Conservation (phyloP, 768 basidiomycete genomes). For the Lentinus tigrinus region DNA sequence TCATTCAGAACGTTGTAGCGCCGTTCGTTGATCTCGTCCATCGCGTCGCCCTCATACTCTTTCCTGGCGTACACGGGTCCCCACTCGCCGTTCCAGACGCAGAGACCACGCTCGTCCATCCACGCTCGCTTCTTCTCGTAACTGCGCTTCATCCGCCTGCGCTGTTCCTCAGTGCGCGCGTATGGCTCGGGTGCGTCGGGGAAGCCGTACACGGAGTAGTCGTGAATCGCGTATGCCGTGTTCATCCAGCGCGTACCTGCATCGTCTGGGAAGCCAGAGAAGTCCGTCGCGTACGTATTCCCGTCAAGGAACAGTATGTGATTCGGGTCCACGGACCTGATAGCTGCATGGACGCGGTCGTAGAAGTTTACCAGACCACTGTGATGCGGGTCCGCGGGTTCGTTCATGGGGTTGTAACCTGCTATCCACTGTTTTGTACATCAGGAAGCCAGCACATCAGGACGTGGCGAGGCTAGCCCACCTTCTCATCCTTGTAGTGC, state of each 20-base stretch:
- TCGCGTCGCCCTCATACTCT: constrained; percentile 49
- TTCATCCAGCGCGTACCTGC: constrained; percentile 61
- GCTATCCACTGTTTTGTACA: constrained; percentile 60
- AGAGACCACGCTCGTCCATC: constrained; percentile 67
- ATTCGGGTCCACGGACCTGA: constrained; percentile 64
- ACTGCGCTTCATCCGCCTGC: constrained; percentile 47
- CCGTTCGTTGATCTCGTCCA: constrained; percentile 65
- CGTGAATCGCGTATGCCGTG: constrained; percentile 77
- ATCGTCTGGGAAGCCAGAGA: constrained; percentile 66
- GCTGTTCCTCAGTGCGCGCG: constrained; percentile 52
- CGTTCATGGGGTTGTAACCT: constrained; percentile 85
- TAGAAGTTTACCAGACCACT: constrained; percentile 66
- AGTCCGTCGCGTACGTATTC: constrained; percentile 80
- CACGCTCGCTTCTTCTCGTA: constrained; percentile 77
- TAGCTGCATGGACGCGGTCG: constrained; percentile 63
- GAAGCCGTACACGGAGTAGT: constrained; percentile 76
- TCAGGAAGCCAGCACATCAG: neutral
- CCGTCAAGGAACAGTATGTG: constrained; percentile 82
- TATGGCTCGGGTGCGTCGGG: constrained; percentile 59
- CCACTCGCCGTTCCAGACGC: constrained; percentile 83
- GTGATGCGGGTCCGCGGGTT: constrained; percentile 73
- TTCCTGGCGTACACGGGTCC: constrained; percentile 80
- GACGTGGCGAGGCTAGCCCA: neutral
- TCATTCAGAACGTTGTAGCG: constrained; percentile 70
- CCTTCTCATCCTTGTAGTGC: constrained; percentile 66